phyloP scores from a whole-genome alignment of 306 rosid genomes.

The Carpinus viminea region DNA sequence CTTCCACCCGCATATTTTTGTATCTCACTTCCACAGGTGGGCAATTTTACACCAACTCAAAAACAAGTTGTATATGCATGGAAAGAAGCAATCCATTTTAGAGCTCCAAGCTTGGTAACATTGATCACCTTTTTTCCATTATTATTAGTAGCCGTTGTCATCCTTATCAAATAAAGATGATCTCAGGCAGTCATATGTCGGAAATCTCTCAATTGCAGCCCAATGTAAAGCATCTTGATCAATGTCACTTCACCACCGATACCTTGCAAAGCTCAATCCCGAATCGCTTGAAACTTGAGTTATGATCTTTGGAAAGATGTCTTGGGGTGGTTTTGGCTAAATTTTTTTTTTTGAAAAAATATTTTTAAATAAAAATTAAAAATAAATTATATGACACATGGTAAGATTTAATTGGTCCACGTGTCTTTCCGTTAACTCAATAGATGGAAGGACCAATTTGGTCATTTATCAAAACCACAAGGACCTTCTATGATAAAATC shows the following conservation, averaged over 20 bases:
- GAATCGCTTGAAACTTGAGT: constrained; percentile 31
- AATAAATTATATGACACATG: too few species aligned
- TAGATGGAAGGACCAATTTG: too few species aligned
- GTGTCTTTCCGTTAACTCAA: too few species aligned
- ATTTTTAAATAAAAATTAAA: too few species aligned
- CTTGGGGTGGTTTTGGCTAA: too few species aligned
- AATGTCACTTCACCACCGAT: background rate
- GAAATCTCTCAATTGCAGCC: constrained; percentile 45
- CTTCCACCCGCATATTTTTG: constrained; percentile 40
- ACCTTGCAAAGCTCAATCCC: background rate
- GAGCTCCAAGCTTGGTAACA: constrained; percentile 63
- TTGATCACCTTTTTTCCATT: constrained; percentile 53
- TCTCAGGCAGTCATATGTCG: constrained; percentile 41
- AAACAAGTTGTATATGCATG: background rate
- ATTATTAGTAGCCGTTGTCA: constrained; percentile 13
- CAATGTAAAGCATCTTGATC: constrained; percentile 29
- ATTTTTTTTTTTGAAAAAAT: too few species aligned
- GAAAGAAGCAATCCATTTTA: constrained; percentile 27
- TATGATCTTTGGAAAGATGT: constrained; percentile 27
- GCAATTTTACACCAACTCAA: constrained; percentile 44
- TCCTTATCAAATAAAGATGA: constrained; percentile 56
- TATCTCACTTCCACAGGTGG: constrained; percentile 46
- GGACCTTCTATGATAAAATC: too few species aligned
- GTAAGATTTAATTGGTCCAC: too few species aligned
- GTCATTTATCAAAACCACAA: too few species aligned